Evolutionary conservation across 441 rosid species (phyloP), one percentile per base, ranked within the genome.

Genomic region (Pelargonium citronellum): DNA sequence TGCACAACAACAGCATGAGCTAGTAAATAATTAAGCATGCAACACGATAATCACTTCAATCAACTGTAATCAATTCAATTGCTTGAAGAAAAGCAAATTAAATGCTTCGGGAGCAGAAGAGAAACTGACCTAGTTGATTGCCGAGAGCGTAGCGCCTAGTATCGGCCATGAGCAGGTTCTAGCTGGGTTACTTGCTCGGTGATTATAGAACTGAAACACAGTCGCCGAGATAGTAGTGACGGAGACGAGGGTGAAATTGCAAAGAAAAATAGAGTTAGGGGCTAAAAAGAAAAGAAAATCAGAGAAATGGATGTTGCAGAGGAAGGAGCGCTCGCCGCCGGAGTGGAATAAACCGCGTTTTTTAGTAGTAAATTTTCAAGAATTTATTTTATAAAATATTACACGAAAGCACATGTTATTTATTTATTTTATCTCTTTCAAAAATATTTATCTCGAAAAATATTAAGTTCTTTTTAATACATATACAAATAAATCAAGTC

Each of bases 81-180:
- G 15, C 60, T 16, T n/a, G 6, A 2, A 17, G 6, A 53, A 44
- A 44, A 44, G 12, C 1, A 44, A 44, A 44, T 44, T 44, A 44
- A 44, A 44, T 44, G 49, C 49, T 44, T 44, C 49, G 12, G 12
- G 9, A 44, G 30, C 7, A 27, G 8, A 1, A 19, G 30, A 6
- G 15, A 7, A 16, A 34, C 39, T 37, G 4, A 87, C 91, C 86
- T 68, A 83, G 75, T 62, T 79, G 86, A 70, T 70, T 77, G 60
- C 63, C 78, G 15, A 78, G 74, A 63, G 72, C 80, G 58, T 75
- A 79, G 69, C 84, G 76, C 79, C 83, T 67, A 61, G 82, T 37
- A 64, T 85, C 89, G 44, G 86, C 84, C 89, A 87, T 87, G 22
- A 69, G 67, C 67, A 71, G 22, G 24, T 69, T n/a, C n/a, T n/a